Conservation (phyloP, 257 asterid genomes). For the Striga asiatica region DNA sequence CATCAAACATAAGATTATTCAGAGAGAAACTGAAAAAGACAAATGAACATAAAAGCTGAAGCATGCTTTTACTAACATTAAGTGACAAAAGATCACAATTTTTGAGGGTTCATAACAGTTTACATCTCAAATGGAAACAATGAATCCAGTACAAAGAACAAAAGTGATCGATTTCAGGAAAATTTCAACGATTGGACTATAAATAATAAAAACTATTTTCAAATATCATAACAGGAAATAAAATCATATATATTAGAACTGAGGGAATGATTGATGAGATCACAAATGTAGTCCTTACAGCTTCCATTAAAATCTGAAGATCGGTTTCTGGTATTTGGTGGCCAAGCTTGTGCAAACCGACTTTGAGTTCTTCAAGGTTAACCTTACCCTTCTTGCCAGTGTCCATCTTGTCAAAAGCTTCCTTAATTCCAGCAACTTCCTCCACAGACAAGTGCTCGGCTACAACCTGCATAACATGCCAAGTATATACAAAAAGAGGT, state of each 20-base stretch:
- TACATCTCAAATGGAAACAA: too few relatives aligned
- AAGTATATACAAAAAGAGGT: too few relatives aligned
- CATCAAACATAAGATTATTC: neutral
- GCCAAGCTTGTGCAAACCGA: constrained; percentile 48
- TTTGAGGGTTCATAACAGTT: too few relatives aligned
- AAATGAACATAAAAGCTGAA: neutral
- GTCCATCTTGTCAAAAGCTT: constrained; percentile 46
- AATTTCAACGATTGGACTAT: too few relatives aligned
- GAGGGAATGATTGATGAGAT: too few relatives aligned
- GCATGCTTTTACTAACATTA: too few relatives aligned
- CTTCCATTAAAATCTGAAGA: constrained; percentile 52
- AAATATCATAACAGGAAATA: neutral
- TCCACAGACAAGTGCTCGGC: constrained; percentile 62
- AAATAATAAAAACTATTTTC: neutral
- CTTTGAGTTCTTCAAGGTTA: constrained; percentile 36
- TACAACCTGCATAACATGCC: constrained; percentile 29
- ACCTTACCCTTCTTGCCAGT: constrained; percentile 36
- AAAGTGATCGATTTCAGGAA: too few relatives aligned
- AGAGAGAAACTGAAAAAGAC: too few relatives aligned
- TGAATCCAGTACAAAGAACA: too few relatives aligned
- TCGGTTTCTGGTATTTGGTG: constrained; percentile 46
- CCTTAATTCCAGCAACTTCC: constrained; percentile 65
- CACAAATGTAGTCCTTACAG: constrained; percentile 28
- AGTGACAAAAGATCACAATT: too few relatives aligned
- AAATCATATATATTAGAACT: too few relatives aligned